These are phyloP conservation scores for Cubamyces lactineus DNA, from an alignment of 768 basidiomycete species.

Conservation along the genomic window DNA sequence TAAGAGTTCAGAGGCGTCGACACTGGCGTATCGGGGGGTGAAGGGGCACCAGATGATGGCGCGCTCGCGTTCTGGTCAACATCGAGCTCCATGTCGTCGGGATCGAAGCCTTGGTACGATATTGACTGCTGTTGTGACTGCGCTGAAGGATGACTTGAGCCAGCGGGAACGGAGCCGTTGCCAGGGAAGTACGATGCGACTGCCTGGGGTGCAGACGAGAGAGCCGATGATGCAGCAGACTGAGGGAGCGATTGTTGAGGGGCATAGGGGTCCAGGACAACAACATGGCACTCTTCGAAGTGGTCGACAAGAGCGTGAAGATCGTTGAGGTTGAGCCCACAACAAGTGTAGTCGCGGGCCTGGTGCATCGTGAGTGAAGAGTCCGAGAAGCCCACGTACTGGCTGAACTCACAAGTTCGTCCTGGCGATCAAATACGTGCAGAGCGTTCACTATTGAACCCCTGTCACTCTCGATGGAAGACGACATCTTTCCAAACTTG, in stretches of 20 bases:
- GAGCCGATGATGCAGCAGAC: constrained; percentile 9
- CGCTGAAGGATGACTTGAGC: constrained; percentile 22
- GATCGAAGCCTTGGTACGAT: constrained; percentile 55
- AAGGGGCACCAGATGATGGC: constrained; percentile 40
- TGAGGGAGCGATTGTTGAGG: constrained; percentile 26
- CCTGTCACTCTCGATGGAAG: constrained; percentile 64
- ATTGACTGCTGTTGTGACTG: constrained; percentile 23
- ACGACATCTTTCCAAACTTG: constrained; percentile 48
- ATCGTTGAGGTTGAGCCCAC: constrained; percentile 75
- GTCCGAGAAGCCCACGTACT: neutral
- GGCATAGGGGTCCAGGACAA: constrained; percentile 58
- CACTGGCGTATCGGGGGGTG: constrained; percentile 50
- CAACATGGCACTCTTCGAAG: constrained; percentile 89
- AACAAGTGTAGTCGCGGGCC: constrained; percentile 91
- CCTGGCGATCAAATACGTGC: constrained; percentile 67
- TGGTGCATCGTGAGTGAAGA: constrained; percentile 29
- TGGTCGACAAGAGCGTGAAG: constrained; percentile 88
- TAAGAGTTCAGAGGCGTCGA: constrained; percentile 45
- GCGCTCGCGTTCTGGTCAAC: constrained; percentile 46
- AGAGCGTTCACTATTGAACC: constrained; percentile 66
- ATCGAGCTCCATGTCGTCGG: constrained; percentile 84
- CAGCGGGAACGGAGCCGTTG: constrained; percentile 12
- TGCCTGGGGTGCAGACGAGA: constrained; percentile 15
- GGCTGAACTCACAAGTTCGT: constrained; percentile 61
- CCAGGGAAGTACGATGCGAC: constrained; percentile 32